Evolutionary conservation across 129 eudicot species (phyloP), one percentile per base, ranked within the genome.

Genomic region (Helichrysum umbraculigerum): DNA sequence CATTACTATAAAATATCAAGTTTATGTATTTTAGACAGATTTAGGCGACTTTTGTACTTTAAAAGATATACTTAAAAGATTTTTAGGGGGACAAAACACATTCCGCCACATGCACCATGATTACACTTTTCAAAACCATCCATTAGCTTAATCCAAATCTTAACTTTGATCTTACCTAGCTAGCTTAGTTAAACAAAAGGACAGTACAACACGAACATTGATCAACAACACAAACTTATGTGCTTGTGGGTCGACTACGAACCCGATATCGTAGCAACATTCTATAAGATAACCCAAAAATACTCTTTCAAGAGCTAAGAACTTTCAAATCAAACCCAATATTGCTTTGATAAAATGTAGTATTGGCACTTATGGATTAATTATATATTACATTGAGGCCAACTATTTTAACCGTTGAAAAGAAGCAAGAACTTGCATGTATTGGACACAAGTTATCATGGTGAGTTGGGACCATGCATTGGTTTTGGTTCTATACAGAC

Each of bases 51-150:
- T 30, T 39, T 76, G 52, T 67, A 67, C 47, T 76, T 41, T 54
- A 54, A 17, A 58, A 35, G 74, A 68, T 74, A 67, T 58, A 74
- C 61, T 74, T 67, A 33, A 42, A 58, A 80, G 33, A 58, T 52
- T 76, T 54, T 83, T 65, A 50, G 25, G 82, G 84, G 85, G 79
- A 80, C 79, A 65, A 70, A 72, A 79, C 90, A 84, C 88, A 83
- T 86, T 90, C 86, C 78, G 81, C 90, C 90, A 90, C 92, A 80
- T 86, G 92, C 63, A 68, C 76, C 91, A 92, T 89, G 77, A 84
- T 82, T 85, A 76, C 79, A 80, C 77, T 76, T 85, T 74, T 66
- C 0, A 39, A 75, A 75, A 74, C 80, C 51, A 39, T 78, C 72
- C 71, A 83, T 67, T 71, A 75, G 87, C 89, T 81, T 89, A 87